Evolutionary conservation across 176 grass and related monocot genomes (phyloP).

Genomic region (Luzula sylvatica): DNA sequence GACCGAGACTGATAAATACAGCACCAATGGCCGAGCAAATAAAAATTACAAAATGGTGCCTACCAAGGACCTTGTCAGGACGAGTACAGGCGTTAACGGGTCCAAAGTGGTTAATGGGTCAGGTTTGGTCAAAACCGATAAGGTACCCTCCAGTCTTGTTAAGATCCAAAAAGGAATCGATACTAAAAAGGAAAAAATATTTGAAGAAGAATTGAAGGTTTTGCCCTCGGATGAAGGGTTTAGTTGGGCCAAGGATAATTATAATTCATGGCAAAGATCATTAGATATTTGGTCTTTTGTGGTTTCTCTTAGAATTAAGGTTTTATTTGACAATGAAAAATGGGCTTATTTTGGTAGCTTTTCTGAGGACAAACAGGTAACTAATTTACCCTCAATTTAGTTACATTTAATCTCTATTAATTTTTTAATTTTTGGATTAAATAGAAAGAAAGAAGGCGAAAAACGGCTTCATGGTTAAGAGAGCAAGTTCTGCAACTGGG

Average conservation of each 20-base stretch:
- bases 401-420: neutral
- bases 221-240: conserved; percentile 92
- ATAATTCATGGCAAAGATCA: conserved; percentile 73
- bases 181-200: conserved; percentile 21
- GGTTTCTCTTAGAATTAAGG: conserved; percentile 55
- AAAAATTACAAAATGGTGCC: conserved; percentile 58
- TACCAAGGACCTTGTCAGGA: conserved; percentile 30
- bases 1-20: conserved; percentile 33
- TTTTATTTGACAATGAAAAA: conserved; percentile 84
- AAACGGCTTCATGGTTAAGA: conserved; percentile 87
- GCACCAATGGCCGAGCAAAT: conserved; percentile 47
- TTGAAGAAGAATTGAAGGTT: conserved; percentile 69
- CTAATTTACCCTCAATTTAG: neutral
- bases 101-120: conserved; percentile 36
- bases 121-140: conserved; percentile 57
- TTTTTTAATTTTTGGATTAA: conserved; percentile 15
- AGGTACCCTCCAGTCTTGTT: conserved; percentile 35
- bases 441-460: conserved; percentile 65
- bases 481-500: conserved; percentile 90
- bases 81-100: conserved; percentile 34
- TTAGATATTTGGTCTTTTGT: conserved; percentile 92
- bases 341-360: conserved; percentile 81
- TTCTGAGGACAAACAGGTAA: conserved; percentile 78
- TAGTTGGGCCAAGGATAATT: conserved; percentile 89
- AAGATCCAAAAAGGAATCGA: conserved; percentile 33